Conservation (phyloP, 2,329 filamentous ascomycete genomes). For the Aureobasidium leucospermi region DNA sequence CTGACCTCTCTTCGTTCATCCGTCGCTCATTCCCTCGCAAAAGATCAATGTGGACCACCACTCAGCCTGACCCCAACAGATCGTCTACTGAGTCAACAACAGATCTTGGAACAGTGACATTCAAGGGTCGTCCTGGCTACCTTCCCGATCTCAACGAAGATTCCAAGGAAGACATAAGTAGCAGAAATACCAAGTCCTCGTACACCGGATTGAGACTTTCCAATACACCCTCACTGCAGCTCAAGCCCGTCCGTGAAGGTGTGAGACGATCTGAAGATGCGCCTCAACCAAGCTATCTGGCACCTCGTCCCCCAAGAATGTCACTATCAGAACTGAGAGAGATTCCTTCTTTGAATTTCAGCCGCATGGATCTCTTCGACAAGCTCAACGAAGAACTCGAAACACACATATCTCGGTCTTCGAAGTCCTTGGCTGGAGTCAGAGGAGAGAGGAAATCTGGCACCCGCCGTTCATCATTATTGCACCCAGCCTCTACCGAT, state of each 20-base stretch:
- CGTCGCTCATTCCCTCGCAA: slow-evolving; percentile 18
- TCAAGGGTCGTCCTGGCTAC: slow-evolving; percentile 21
- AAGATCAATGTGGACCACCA: slow-evolving; percentile 13
- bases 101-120: slow-evolving; percentile 21
- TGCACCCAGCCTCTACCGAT: slow-evolving; percentile 32
- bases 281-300: neutral
- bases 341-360: slow-evolving; percentile 43
- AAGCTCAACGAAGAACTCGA: slow-evolving; percentile 39
- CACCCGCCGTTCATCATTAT: slow-evolving; percentile 26
- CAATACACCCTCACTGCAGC: slow-evolving; percentile 14
- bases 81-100: slow-evolving; percentile 20
- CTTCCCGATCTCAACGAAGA: slow-evolving; percentile 43
- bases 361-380: slow-evolving; percentile 38
- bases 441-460: slow-evolving; percentile 22
- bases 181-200: slow-evolving; percentile 19
- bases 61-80: slow-evolving; percentile 9
- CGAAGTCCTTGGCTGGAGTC: slow-evolving; percentile 32
- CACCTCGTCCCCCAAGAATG: slow-evolving; percentile 8
- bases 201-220: slow-evolving; percentile 16
- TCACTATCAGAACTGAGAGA: slow-evolving; percentile 31
- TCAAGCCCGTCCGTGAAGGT: neutral
- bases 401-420: slow-evolving; percentile 22
- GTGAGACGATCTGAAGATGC: neutral
- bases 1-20: slow-evolving; percentile 18
- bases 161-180: slow-evolving; percentile 40